Evolutionary conservation across 169 alveolate genomes (phyloP), one percentile per base, ranked within the genome.

Genomic region (Plasmodium adleri): DNA sequence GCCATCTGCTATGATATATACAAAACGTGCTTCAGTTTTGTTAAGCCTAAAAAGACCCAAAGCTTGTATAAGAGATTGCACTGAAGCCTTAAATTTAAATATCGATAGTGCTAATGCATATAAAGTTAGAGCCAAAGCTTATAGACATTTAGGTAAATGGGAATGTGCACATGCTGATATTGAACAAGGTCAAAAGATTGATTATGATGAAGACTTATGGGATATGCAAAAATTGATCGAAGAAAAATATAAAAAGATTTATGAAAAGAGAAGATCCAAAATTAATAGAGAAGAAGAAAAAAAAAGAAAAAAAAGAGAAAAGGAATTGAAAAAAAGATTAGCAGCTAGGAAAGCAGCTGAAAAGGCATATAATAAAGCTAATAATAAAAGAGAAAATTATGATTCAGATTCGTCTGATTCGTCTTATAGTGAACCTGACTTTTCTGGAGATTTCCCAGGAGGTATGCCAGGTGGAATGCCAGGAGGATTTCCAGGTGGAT

Each of bases 61-160:
- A 56, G 96, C 96, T 15, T 92, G 95, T 74, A 72, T 86, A 45
- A 59, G 94, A 72, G 96, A 93, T 86, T 93, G 96, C 66, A 92
- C 91, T 7, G 95, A 88, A 88, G 96, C 96, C 5, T 71, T 92
- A 59, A 89, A 91, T 62, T 72, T 93, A 59, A 93, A 93, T 60
- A 88, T 93, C 13, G 96, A 93, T 75, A 92, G 92, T 24, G 96
- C 95, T 15, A 93, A 92, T 71, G 96, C 96, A 13, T 93, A 93
- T 73, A 83, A 88, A 73, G 73, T 86, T 32, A 83, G 95, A 39
- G 96, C 94, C 0, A 88, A 91, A 32, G 93, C 95, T n/a, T 89
- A 93, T 85, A 88, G 96, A 93, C 67, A 72, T 56, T 54, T 93
- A 39, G 95, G 95, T 2, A 67, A 93, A 47, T 93, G 95, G 95